phyloP scores from a whole-genome alignment of 2,329 filamentous ascomycete genomes.

The Pseudopithomyces maydicus region DNA sequence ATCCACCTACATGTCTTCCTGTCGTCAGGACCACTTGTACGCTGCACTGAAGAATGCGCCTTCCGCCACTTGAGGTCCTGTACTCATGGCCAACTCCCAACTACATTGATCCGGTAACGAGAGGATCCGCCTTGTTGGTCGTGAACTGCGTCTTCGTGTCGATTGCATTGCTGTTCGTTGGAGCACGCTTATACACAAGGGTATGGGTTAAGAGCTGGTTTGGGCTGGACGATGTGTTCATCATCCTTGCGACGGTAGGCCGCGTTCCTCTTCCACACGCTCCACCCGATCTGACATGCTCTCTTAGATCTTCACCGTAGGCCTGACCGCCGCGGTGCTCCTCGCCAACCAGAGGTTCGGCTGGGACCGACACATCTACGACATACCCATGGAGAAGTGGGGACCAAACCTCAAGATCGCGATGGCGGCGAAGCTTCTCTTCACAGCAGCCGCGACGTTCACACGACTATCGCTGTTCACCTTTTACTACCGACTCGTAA shows the following conservation, averaged over 20 bases:
- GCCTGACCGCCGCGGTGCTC: conserved; percentile 45
- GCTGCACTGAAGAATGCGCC: conserved; percentile 24
- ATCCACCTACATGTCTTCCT: neutral
- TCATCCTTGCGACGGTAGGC: conserved; percentile 46
- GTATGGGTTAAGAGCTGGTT: conserved; percentile 49
- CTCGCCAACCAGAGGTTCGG: conserved; percentile 49
- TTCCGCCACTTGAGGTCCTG: conserved; percentile 39
- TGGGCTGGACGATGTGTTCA: conserved; percentile 50
- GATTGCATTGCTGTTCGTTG: conserved; percentile 43
- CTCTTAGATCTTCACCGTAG: conserved; percentile 44
- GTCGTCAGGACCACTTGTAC: neutral
- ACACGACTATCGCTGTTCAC: conserved; percentile 51
- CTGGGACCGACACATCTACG: conserved; percentile 52
- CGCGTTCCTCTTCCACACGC: neutral
- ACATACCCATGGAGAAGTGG: conserved; percentile 40
- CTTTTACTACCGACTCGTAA: conserved; percentile 53
- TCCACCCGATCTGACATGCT: conserved; percentile 1
- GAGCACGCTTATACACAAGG: conserved; percentile 48
- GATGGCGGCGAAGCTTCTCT: conserved; percentile 50
- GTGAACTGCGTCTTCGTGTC: conserved; percentile 47
- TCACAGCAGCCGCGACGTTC: conserved; percentile 49
- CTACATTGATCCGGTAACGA: conserved; percentile 46
- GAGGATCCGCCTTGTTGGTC: conserved; percentile 47
- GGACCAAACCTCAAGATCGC: conserved; percentile 42
- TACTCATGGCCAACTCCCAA: conserved; percentile 48